A percentile compares a stretch with the other conserved stretches of the same genome.
Evolutionary conservation across 2,329 filamentous ascomycete species (phyloP).

Genomic region (Xylariales sp.): DNA sequence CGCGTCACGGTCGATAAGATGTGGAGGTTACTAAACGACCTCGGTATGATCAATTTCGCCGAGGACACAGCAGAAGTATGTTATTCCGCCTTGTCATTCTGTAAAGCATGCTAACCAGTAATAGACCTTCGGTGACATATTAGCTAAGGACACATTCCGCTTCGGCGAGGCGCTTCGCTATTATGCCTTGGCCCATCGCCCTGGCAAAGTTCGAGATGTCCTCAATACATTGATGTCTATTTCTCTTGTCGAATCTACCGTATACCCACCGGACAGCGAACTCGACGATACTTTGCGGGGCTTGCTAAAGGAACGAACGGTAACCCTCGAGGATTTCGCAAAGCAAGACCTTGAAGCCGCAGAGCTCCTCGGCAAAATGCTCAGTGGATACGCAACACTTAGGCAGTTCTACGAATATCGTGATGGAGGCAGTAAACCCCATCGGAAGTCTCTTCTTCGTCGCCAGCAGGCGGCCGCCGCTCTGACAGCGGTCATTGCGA

Average conservation of each 20-base stretch:
- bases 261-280: constrained; percentile 77
- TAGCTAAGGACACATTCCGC: constrained; percentile 76
- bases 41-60: constrained; percentile 83
- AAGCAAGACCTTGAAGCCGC: constrained; percentile 83
- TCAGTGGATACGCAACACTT: constrained; percentile 92
- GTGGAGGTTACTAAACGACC: constrained; percentile 79
- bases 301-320: constrained; percentile 77
- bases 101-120: constrained; percentile 44
- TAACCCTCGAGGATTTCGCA: constrained; percentile 77
- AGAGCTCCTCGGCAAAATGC: constrained; percentile 82
- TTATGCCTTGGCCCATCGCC: constrained; percentile 85
- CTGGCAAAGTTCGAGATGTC: constrained; percentile 83
- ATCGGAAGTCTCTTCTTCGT: constrained; percentile 63
- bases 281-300: constrained; percentile 78
- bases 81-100: constrained; percentile 28
- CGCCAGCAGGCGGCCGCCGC: constrained; percentile 78
- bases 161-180: constrained; percentile 92
- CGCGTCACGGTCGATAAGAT: constrained; percentile 82
- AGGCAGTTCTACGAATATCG: constrained; percentile 91
- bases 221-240: constrained; percentile 88
- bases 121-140: constrained; percentile 84
- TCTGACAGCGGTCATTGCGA: constrained; percentile 84
- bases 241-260: constrained; percentile 85
- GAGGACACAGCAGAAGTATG: constrained; percentile 84
- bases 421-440: constrained; percentile 65